A percentile compares a stretch with the other conserved stretches of the same genome.
phyloP scores from a whole-genome alignment of 1,284 basidiomycete species.

The Sanguinoderma infundibulare region DNA sequence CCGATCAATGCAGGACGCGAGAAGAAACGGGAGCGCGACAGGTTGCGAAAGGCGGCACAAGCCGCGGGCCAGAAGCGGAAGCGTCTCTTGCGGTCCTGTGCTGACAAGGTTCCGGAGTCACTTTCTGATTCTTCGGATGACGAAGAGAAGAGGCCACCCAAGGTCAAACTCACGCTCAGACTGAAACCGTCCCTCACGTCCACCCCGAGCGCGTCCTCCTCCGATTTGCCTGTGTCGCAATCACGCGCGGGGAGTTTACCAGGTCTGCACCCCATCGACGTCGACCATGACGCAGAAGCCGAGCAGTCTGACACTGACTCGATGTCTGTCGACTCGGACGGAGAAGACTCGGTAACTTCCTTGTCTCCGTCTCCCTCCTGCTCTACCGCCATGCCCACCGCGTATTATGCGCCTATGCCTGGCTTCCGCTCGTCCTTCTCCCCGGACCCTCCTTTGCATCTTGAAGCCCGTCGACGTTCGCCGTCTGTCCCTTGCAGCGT shows the following conservation, averaged over 20 bases:
- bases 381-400: constrained; percentile 48
- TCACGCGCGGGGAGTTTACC: constrained; percentile 24
- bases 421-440: constrained; percentile 39
- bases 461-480: constrained; percentile 48
- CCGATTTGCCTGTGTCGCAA: constrained; percentile 24
- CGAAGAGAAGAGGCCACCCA: constrained; percentile 56
- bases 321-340: constrained; percentile 34
- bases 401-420: background rate
- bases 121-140: constrained; percentile 46
- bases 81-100: constrained; percentile 56
- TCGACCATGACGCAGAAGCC: constrained; percentile 42
- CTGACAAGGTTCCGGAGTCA: constrained; percentile 41
- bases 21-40: constrained; percentile 45
- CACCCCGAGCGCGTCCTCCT: constrained; percentile 31
- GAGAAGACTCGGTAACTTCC: constrained; percentile 31
- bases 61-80: constrained; percentile 73
- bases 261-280: constrained; percentile 38
- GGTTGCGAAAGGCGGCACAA: constrained; percentile 39
- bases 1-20: constrained; percentile 37
- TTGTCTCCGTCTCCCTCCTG: constrained; percentile 38
- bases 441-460: constrained; percentile 21
- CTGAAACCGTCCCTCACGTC: constrained; percentile 52
- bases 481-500: constrained; percentile 57
- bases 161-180: constrained; percentile 69
- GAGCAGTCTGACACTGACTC: constrained; percentile 33